A percentile compares a stretch with the other conserved stretches of the same genome.
phyloP scores from a whole-genome alignment of 371 early-diverging fungal genomes.

The Lichtheimia ramosa region DNA sequence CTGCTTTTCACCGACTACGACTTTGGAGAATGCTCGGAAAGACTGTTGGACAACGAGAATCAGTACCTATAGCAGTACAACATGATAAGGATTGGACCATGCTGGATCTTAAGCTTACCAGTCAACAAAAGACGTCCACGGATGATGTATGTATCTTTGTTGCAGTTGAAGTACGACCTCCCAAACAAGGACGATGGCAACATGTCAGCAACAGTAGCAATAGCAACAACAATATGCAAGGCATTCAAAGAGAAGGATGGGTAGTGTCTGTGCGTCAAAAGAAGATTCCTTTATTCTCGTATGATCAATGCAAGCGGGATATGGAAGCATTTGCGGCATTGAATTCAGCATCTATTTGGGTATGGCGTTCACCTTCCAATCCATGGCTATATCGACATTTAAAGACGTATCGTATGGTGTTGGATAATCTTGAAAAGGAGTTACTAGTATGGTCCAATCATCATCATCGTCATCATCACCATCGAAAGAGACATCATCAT shows the following conservation, averaged over 20 bases:
- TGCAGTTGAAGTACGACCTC: slow-evolving; percentile 4
- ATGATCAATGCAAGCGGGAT: slow-evolving; percentile 1
- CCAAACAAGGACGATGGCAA: neutral
- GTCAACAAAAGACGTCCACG: neutral
- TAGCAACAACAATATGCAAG: neutral
- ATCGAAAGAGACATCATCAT: no score
- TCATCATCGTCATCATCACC: no score
- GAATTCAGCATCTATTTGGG: slow-evolving; percentile 7
- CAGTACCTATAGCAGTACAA: slow-evolving; percentile 10
- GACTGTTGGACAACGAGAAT: slow-evolving; percentile 7
- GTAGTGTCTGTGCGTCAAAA: neutral
- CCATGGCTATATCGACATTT: slow-evolving; percentile 4
- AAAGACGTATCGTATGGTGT: neutral
- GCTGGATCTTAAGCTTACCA: slow-evolving; percentile 3
- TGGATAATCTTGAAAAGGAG: slow-evolving; percentile 9
- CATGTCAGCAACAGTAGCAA: neutral
- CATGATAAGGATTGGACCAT: slow-evolving; percentile 8
- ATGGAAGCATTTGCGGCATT: slow-evolving; percentile 5
- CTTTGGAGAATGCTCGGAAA: slow-evolving; percentile 5
- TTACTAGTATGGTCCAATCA: slow-evolving; percentile 4
- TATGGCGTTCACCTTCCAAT: slow-evolving; percentile 3
- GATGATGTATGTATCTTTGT: slow-evolving; percentile 1
- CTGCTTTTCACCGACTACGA: slow-evolving; percentile 9
- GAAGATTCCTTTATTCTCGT: neutral
- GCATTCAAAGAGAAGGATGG: neutral